Conservation (phyloP, 768 basidiomycete genomes). For the Pholiota microspora region DNA sequence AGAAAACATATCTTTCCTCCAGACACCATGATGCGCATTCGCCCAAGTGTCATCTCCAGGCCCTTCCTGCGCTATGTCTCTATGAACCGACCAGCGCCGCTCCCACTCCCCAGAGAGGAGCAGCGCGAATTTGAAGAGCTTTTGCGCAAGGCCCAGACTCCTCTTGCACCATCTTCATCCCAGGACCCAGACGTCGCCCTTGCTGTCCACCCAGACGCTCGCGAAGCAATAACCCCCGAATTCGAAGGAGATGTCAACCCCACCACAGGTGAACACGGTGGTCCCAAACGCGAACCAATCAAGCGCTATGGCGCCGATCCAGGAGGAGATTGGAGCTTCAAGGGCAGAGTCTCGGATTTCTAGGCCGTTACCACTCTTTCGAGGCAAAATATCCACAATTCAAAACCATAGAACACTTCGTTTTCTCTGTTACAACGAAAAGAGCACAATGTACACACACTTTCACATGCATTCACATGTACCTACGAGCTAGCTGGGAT, state of each 20-base stretch:
- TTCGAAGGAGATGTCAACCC: constrained; percentile 86
- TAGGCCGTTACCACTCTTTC: constrained; percentile 26
- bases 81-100: constrained; percentile 65
- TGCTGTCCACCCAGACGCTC: constrained; percentile 70
- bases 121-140: constrained; percentile 91
- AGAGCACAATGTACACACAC: background rate
- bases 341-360: constrained; percentile 87
- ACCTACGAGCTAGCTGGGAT: background rate
- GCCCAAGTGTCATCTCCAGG: background rate
- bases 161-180: constrained; percentile 28
- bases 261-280: constrained; percentile 78
- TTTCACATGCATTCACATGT: background rate
- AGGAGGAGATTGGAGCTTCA: constrained; percentile 87
- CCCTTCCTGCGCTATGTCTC: constrained; percentile 25
- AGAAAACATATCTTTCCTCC: background rate
- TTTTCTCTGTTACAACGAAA: background rate
- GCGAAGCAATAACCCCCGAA: constrained; percentile 53
- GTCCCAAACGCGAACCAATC: constrained; percentile 86
- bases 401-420: background rate
- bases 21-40: constrained; percentile 1
- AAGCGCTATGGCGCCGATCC: constrained; percentile 49
- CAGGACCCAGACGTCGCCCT: constrained; percentile 39
- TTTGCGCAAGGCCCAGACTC: constrained; percentile 55
- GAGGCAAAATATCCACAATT: background rate
- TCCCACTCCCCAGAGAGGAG: constrained; percentile 67